Conservation (phyloP, 306 rosid species). For the Vachellia collinsii region DNA sequence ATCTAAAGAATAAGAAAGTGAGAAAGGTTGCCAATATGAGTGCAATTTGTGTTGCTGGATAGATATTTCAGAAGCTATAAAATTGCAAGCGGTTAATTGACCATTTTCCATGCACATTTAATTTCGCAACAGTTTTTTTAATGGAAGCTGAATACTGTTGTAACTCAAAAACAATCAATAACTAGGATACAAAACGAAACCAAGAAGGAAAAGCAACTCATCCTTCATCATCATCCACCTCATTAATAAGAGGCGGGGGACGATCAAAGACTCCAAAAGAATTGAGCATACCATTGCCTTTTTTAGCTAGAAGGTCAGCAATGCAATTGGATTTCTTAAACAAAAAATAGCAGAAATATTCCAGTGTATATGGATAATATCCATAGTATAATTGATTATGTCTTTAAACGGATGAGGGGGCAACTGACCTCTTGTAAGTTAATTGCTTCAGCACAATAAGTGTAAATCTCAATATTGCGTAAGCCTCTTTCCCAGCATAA, state of each 20-base stretch:
- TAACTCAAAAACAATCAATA: too few relatives aligned
- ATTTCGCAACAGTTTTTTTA: neutral
- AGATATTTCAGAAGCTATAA: slow-evolving; percentile 19
- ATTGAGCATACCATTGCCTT: neutral
- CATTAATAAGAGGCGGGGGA: neutral
- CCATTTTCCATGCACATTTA: neutral
- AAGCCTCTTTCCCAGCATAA: neutral
- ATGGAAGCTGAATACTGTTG: neutral
- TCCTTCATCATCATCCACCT: neutral
- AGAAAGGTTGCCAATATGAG: slow-evolving; percentile 22
- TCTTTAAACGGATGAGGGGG: neutral
- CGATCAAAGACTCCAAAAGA: neutral
- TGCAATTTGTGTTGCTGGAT: slow-evolving; percentile 17
- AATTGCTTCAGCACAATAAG: neutral
- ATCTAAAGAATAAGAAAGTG: neutral
- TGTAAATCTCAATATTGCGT: neutral
- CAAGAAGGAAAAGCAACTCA: neutral
- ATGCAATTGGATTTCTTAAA: neutral
- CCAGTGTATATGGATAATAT: neutral
- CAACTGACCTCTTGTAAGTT: neutral
- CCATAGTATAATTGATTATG: neutral
- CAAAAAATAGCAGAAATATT: too few relatives aligned
- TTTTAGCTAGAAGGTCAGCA: neutral
- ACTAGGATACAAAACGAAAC: neutral
- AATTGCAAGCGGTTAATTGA: slow-evolving; percentile 5